Evolutionary conservation across 106 monocot genomes (phyloP), one percentile per base, ranked within the genome.

Genomic region (Acanthochlamys bracteata): DNA sequence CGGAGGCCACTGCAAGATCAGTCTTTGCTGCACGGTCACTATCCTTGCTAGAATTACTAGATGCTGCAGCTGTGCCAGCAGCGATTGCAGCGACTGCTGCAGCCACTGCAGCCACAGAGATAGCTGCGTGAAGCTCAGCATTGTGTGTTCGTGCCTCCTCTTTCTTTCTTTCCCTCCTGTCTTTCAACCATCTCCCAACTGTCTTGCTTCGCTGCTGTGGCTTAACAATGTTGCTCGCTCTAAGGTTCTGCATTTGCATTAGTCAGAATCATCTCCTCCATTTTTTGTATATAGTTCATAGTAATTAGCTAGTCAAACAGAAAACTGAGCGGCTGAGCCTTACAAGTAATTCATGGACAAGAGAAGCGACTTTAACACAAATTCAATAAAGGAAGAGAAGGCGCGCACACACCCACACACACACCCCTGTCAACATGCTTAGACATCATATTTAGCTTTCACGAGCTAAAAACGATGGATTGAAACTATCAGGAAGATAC

Each of bases 121-220:
- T 75, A 4, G 91, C 87, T 0, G 96, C 96, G 19, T 98, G 91
- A 23, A 91, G 69, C 72, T 91, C 91, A 3, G 91, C 96, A 26
- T 98, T 91, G 69, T 85, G 91, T 24, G 85, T 80, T 9, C 96
- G 84, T 8, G 83, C 74, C 65, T 91, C 96, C 67, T 98, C 96
- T 53, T 98, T 98, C 77, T 92, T 98, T 61, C 64, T 80, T 80
- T 98, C 91, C 70, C 55, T 66, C 20, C 91, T 47, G 58, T 98
- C 96, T 66, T 91, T 98, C 22, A 98, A 67, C 96, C 96, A 98
- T 67, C 91, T 67, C 0, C 91, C 90, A 3, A 98, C 87, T 0
- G 90, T 98, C 61, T 78, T 88, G 26, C 63, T 69, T 33, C 69
- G 20, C 15, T 40, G n/a, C 7, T 70, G 71, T 4, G 71, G 41